Conservation (phyloP, 176 grass and related monocot genomes). For the Canna indica region DNA sequence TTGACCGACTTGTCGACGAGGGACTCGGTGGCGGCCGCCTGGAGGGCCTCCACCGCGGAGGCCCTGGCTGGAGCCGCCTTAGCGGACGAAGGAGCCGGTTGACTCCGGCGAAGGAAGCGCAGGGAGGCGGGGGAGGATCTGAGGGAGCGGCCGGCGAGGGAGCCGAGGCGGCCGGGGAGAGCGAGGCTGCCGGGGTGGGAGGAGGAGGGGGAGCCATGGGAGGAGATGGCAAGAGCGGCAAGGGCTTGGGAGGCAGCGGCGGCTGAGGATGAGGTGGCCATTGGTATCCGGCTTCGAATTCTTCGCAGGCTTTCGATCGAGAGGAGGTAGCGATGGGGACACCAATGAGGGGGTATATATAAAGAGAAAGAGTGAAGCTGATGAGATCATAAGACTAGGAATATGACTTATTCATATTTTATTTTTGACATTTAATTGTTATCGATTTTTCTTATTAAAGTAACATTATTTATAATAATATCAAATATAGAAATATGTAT, state of each 20-base stretch:
- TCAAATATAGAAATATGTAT: too few species aligned
- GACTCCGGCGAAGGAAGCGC: conserved; percentile 7
- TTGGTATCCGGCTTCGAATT: background rate
- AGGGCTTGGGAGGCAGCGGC: conserved; percentile 28
- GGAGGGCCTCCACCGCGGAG: conserved; percentile 43
- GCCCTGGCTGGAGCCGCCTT: conserved; percentile 15
- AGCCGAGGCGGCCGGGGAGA: conserved; percentile 30
- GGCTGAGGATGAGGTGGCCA: background rate
- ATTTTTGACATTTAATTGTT: too few species aligned
- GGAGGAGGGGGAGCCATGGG: conserved; percentile 22
- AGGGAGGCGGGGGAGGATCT: conserved; percentile 25
- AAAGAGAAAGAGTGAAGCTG: too few species aligned
- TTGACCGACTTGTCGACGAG: conserved; percentile 90
- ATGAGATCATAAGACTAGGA: too few species aligned
- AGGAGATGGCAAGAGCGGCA: conserved; percentile 39
- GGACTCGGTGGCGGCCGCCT: conserved; percentile 32
- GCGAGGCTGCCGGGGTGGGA: background rate
- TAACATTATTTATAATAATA: too few species aligned
- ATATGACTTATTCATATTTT: too few species aligned
- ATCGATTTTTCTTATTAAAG: too few species aligned
- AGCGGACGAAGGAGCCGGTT: conserved; percentile 8
- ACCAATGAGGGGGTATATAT: background rate
- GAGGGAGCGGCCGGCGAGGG: conserved; percentile 36
- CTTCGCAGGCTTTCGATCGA: background rate
- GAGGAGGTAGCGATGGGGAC: background rate